Conservation (phyloP, 371 early-diverging fungal species). For the Smittium mucronatum region DNA sequence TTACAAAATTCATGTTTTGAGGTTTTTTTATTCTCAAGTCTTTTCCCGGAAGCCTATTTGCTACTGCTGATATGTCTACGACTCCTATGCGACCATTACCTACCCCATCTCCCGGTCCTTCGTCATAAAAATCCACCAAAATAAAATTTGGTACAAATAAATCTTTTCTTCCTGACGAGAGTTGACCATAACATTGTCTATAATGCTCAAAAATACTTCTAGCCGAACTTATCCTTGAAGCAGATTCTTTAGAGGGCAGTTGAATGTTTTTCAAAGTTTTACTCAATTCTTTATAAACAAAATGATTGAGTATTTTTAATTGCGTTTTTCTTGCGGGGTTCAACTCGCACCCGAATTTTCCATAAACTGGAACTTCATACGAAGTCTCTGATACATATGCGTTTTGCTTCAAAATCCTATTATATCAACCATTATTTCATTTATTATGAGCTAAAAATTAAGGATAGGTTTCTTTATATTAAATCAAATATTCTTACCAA, state of each 20-base stretch:
- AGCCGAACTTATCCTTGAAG: constrained; percentile 5
- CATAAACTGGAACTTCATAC: constrained; percentile 13
- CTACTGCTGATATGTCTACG: constrained; percentile 38
- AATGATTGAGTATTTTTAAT: constrained; percentile 20
- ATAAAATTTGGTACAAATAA: constrained; percentile 43
- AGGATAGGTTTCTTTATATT: constrained; percentile 26
- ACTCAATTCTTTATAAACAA: constrained; percentile 11
- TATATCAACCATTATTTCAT: constrained; percentile 24
- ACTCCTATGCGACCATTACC: constrained; percentile 13
- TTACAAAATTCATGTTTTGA: not conserved
- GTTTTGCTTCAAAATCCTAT: constrained; percentile 30
- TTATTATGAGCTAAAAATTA: constrained; percentile 15
- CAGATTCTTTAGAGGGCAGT: constrained; percentile 5
- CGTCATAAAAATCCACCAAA: constrained; percentile 61
- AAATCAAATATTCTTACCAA: constrained; percentile 14
- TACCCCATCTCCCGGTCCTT: constrained; percentile 23
- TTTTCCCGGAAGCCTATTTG: constrained; percentile 30
- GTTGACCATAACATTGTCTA: not conserved
- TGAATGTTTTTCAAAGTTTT: not conserved
- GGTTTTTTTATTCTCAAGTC: not conserved
- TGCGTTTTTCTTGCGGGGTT: constrained; percentile 19
- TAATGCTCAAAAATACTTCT: not conserved
- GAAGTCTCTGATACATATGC: constrained; percentile 14
- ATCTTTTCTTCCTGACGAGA: not conserved
- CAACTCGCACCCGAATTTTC: constrained; percentile 3